A percentile compares a stretch with the other conserved stretches of the same genome.
Conservation (phyloP, 257 asterid genomes). For the Parsonsia alboflavescens region DNA sequence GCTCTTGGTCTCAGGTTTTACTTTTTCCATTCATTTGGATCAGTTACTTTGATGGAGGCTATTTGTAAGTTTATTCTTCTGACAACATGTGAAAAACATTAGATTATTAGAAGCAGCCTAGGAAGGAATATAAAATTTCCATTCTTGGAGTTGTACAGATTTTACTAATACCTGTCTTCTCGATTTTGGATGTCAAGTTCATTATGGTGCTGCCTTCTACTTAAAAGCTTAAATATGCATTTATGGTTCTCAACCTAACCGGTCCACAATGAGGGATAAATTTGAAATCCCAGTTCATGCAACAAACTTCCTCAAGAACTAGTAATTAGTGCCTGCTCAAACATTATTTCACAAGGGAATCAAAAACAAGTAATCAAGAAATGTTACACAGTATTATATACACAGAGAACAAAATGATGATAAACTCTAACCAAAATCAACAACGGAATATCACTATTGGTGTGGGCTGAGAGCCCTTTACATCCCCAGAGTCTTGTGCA, state of each 20-base stretch:
- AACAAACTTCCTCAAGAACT: neutral
- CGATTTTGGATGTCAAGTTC: neutral
- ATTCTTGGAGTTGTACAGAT: neutral
- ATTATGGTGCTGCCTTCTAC: neutral
- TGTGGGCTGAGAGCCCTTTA: neutral
- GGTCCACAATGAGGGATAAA: neutral
- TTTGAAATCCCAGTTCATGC: neutral
- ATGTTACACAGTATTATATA: neutral
- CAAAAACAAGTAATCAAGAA: neutral
- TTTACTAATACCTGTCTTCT: neutral
- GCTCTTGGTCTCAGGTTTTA: slow-evolving; percentile 85
- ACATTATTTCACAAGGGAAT: neutral
- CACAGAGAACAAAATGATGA: neutral
- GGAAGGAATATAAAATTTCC: neutral
- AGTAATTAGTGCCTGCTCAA: neutral
- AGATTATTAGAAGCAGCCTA: neutral
- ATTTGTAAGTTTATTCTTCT: neutral
- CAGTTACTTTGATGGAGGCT: neutral
- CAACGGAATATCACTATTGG: neutral
- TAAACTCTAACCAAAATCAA: neutral
- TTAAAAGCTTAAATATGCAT: neutral
- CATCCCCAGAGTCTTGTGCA: neutral
- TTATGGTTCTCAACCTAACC: neutral
- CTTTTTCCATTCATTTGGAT: slow-evolving; percentile 1
- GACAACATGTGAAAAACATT: neutral